Evolutionary conservation across 345 rosid genomes (phyloP), one percentile per base, ranked within the genome.

Genomic region (Pistacia atlantica): DNA sequence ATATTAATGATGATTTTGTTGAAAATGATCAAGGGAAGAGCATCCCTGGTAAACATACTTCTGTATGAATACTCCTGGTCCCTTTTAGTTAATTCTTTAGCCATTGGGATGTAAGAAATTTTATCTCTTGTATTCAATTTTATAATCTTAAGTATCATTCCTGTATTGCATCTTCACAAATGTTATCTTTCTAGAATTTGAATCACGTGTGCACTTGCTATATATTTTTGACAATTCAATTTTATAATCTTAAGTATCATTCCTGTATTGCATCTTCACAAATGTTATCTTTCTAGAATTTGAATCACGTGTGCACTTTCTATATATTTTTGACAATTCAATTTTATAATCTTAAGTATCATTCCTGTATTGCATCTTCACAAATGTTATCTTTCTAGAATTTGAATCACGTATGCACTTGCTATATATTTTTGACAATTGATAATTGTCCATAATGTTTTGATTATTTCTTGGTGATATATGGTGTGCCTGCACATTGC

Each of bases 21-120:
- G 86, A 80, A 9, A 83, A 86, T 78, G 81, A 72, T 64, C 83
- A 83, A 13, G 89, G 87, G 13, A 92, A 81, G 70, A 76, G 73
- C 69, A 45, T 69, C 16, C 69, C 67, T 48, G 88, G 88, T 75
- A 85, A 86, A 78, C 67, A 75, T 72, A 89, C 78, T 79, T 81
- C 88, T 77, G 85, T 79, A 74, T 89, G 84, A 86, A 69, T 69
- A 61, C 61, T 65, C 28, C 31, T 72, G 38, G 70, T 81, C 77
- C n/a, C 18, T 71, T 38, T 78, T 46, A 62, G 31, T 48, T 37
- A 70, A 65, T 25, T 46, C 58, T 18, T 64, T 58, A 77, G 45
- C 68, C 35, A 64, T n/a, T 66, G 54, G 70, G 52, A 46, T 58
- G 65, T 75, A 38, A 72, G 76, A 51, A 74, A 49, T 18, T 74